Base-by-base conservation (phyloP, 305 asterid species). In the Solanum hybrid region DNA sequence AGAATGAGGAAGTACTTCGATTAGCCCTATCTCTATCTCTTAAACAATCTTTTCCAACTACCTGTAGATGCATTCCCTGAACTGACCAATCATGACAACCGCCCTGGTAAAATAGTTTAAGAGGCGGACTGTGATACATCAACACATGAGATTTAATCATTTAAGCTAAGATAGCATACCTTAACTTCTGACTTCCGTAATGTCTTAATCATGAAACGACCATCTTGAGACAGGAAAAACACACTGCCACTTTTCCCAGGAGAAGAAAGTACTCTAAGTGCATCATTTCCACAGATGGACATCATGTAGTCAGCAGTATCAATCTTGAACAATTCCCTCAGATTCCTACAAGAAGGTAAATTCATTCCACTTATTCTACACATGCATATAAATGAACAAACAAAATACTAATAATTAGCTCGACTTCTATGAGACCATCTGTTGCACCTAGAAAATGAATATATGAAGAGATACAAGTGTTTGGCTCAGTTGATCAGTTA, bases 121-220 rank as follows among this genome's bases (percentile, higher is more conserved):
- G 87, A 82, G 74, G 74, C 11, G 11, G 74, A 6, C 61, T 29
- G 18, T 29, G 87, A 84, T 81, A 24, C 67, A 39, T 24, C 35
- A 39, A 81, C 3, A 0, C n/a, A 81, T 39, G 67, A 39, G 86
- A 81, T 39, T 36, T 81, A 24, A 81, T 84, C 40, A 51, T 84
- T 84, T 51, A 51, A 84, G 74, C 40, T 28, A 51, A 83, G 12
- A 83, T 83, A 29, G 39, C 88, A 51, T 3, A 90, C 91, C 90
- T 94, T 95, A 92, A 91, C 96, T 95, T 95, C 98, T 7, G 95
- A 92, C 92, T 94, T 96, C 89, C 91, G 94, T 86, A 95, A 92
- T 3, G 97, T 95, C 89, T 95, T 87, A 86, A 91, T 91, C 88
- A 92, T 89, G 87, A 89, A 80, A 76, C 92, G 87, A 69, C 89